Percentiles rank a stretch among this genome's conserved stretches.
Conservation (phyloP, 345 rosid genomes). For the Hevea brasiliensis region DNA sequence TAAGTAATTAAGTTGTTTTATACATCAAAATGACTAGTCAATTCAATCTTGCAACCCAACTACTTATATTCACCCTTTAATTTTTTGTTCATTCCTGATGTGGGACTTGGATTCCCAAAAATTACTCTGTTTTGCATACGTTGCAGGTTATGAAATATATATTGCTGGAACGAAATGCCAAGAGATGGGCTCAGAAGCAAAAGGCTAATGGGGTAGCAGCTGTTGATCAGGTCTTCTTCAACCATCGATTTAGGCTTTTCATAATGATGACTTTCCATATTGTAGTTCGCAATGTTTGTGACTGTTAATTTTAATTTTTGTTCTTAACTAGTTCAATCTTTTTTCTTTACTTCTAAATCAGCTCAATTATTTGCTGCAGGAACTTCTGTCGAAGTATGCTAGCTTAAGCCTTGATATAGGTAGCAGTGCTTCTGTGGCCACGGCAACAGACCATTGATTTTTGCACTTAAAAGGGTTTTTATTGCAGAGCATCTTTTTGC, state of each 20-base stretch:
- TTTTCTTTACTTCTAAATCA: neutral
- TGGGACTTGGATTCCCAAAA: too few species aligned
- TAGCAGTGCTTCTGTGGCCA: neutral
- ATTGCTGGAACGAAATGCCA: conserved; percentile 14
- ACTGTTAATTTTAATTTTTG: neutral
- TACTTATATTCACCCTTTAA: too few species aligned
- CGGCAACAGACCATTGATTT: neutral
- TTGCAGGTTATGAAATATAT: conserved; percentile 21
- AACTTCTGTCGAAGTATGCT: conserved; percentile 7
- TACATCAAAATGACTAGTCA: too few species aligned
- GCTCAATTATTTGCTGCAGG: neutral
- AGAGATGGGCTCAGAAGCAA: conserved; percentile 11
- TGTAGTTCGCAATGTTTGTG: neutral
- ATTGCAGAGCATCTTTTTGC: neutral
- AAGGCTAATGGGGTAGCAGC: neutral
- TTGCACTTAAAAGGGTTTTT: neutral
- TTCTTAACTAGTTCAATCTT: neutral
- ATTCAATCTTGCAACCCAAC: too few species aligned
- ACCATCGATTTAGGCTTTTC: neutral
- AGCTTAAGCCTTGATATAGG: neutral
- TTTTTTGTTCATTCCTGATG: too few species aligned
- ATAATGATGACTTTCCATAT: neutral
- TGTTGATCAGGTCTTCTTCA: conserved; percentile 2
- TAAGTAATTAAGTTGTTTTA: too few species aligned
- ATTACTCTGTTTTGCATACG: neutral